Percentiles rank a stretch among this genome's conserved stretches.
Conservation (phyloP, 2,329 filamentous ascomycete genomes). For the Aspergillus puulaauensis region DNA sequence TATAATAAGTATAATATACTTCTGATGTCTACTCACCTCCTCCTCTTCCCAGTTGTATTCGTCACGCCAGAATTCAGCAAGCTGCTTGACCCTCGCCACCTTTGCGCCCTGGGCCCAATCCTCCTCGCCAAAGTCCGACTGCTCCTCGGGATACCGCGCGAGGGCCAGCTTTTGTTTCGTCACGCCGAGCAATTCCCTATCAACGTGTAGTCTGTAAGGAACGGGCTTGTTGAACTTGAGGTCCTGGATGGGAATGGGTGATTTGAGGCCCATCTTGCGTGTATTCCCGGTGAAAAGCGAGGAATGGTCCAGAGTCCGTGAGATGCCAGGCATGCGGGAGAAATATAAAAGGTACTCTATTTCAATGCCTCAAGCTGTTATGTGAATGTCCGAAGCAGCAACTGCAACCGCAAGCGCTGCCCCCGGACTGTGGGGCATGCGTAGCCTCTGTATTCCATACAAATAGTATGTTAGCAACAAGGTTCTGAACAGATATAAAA, state of each 20-base stretch:
- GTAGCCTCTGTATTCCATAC: too few relatives aligned
- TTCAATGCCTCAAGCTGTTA: too few relatives aligned
- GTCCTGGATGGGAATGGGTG: constrained; percentile 7
- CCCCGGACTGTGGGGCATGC: too few relatives aligned
- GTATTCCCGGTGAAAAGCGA: neutral
- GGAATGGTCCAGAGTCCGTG: too few relatives aligned
- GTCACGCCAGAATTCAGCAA: neutral
- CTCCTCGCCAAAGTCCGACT: constrained; percentile 9
- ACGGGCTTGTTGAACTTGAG: constrained; percentile 16
- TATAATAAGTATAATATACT: too few relatives aligned
- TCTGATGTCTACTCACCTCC: neutral
- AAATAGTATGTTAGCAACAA: too few relatives aligned
- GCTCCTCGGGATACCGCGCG: constrained; percentile 13
- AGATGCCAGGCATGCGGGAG: too few relatives aligned
- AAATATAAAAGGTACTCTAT: too few relatives aligned
- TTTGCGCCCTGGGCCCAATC: too few relatives aligned
- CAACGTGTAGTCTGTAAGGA: constrained; percentile 8
- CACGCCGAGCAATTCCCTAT: constrained; percentile 1
- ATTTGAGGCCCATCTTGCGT: neutral
- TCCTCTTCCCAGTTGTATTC: constrained; percentile 8
- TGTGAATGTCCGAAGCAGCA: too few relatives aligned
- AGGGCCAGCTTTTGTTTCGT: constrained; percentile 14
- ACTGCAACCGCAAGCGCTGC: too few relatives aligned
- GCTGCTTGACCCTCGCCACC: neutral
- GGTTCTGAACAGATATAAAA: too few relatives aligned